Conservation (phyloP, 2,329 filamentous ascomycete genomes). For the Chrysoporthe cubensis region DNA sequence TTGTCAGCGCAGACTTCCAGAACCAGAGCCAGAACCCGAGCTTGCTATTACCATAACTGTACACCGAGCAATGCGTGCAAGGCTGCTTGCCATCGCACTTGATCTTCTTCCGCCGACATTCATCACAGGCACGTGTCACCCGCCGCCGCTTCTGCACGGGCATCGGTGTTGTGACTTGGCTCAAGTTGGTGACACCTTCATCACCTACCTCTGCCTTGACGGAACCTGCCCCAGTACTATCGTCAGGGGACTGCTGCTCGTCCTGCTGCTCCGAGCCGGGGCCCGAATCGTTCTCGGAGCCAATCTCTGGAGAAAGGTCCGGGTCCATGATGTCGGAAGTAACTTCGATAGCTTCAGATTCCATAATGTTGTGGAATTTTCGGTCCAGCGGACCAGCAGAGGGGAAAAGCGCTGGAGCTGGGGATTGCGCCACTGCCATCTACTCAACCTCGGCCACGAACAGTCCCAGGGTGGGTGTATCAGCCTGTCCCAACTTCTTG, state of each 20-base stretch:
- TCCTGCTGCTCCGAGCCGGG: constrained; percentile 48
- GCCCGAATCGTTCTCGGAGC: constrained; percentile 23
- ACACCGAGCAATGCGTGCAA: constrained; percentile 95
- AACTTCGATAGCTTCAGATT: neutral
- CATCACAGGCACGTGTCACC: constrained; percentile 80
- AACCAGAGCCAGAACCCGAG: neutral
- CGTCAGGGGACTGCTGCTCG: constrained; percentile 30
- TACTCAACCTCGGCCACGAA: constrained; percentile 1
- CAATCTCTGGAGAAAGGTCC: constrained; percentile 23
- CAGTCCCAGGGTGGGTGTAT: neutral
- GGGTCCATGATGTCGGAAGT: constrained; percentile 20
- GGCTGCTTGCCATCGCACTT: constrained; percentile 87
- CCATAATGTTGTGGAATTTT: neutral
- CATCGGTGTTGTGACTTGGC: constrained; percentile 33
- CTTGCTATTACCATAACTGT: constrained; percentile 82
- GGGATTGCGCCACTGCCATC: constrained; percentile 4
- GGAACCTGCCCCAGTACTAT: constrained; percentile 16
- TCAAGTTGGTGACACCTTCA: constrained; percentile 19
- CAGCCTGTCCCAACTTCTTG: constrained; percentile 20
- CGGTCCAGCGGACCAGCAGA: neutral
- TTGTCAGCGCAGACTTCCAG: constrained; percentile 9
- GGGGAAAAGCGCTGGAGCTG: neutral
- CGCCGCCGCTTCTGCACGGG: constrained; percentile 77
- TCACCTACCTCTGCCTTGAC: constrained; percentile 25
- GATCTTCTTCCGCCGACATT: constrained; percentile 84